Evolutionary conservation across 1,284 basidiomycete genomes (phyloP), one percentile per base, ranked within the genome.

Genomic region (Apiotrichum mycotoxinovorans): DNA sequence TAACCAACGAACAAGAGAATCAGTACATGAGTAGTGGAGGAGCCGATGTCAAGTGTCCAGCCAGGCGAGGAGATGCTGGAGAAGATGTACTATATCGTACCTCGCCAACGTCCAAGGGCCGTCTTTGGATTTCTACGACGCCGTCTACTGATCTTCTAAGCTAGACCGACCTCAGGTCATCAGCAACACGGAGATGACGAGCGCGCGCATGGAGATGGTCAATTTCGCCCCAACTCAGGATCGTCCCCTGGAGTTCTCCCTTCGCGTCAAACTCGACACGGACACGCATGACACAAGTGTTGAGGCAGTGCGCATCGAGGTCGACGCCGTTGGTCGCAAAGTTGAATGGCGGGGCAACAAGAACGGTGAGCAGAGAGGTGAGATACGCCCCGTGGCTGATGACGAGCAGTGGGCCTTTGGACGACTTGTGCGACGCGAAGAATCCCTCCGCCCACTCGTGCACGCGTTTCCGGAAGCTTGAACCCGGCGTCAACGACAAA

Each of bases 381-480:
- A 77, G 60, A 54, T 66, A 75, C 14, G 73, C 75, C 26, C 73
- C 73, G 56, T 77, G 75, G 4, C 67, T 67, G 30, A 71, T 60
- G 51, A 71, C 52, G 14, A 75, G 61, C 33, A 75, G 7, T 5
- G 30, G 30, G 7, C 30, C 30, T 12, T 5, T 12, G 30, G 30
- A 5, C 7, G 5, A 5, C 3, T 30, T 30, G 48, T 67, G 64
- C 1, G 51, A 22, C 2, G 50, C 40, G 37, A 68, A 57, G 50
- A 68, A 66, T 12, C n/a, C 33, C 23, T 37, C 38, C 33, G 62
- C 38, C 65, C 65, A 68, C 1, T 26, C 33, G 0, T 30, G 33
- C 41, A 68, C 62, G 22, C 66, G 61, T 17, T 49, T 33, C 4
- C 54, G 56, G 53, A 61, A 56, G 9, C 54, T 60, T 46, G 2